A percentile compares a stretch with the other conserved stretches of the same genome.
Evolutionary conservation across 1,139 yeast species (phyloP).

Genomic region (Keqinozyma sinolaborantium): DNA sequence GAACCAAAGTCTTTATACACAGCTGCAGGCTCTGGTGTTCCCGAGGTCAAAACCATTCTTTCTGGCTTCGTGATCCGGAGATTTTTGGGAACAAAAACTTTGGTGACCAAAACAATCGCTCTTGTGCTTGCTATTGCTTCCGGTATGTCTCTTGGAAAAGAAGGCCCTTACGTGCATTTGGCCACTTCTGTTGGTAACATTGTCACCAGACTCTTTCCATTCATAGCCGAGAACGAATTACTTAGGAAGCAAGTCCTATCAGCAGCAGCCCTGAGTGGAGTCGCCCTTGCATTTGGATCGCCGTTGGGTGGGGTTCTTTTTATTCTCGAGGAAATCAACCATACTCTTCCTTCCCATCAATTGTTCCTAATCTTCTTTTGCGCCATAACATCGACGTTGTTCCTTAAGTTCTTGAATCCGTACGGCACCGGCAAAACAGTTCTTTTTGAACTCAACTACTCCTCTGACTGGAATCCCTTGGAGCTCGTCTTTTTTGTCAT

Average conservation of each 20-base stretch:
- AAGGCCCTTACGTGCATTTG: constrained; percentile 70
- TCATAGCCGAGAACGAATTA: constrained; percentile 48
- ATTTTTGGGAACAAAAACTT: constrained; percentile 54
- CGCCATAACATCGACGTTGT: constrained; percentile 56
- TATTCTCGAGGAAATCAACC: constrained; percentile 62
- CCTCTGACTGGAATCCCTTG: constrained; percentile 51
- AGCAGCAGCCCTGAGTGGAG: constrained; percentile 69
- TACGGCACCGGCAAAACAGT: constrained; percentile 65
- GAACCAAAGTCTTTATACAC: constrained; percentile 41
- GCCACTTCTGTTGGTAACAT: constrained; percentile 68
- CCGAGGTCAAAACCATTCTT: constrained; percentile 56
- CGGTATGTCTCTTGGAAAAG: constrained; percentile 66
- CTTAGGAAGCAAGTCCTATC: constrained; percentile 57
- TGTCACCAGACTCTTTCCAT: constrained; percentile 47
- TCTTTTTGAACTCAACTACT: constrained; percentile 52
- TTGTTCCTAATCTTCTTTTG: constrained; percentile 59
- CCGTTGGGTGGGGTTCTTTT: constrained; percentile 70
- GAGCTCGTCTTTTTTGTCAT: constrained; percentile 48
- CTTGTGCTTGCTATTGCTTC: constrained; percentile 61
- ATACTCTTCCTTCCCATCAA: constrained; percentile 56
- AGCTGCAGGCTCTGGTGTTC: constrained; percentile 65
- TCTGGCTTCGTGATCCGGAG: constrained; percentile 55
- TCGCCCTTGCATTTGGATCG: constrained; percentile 67
- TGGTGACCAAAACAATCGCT: constrained; percentile 49
- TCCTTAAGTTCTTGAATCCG: constrained; percentile 55